A percentile compares a stretch with the other conserved stretches of the same genome.
phyloP scores from a whole-genome alignment of 2,329 filamentous ascomycete species.

The Talaromyces sp. region DNA sequence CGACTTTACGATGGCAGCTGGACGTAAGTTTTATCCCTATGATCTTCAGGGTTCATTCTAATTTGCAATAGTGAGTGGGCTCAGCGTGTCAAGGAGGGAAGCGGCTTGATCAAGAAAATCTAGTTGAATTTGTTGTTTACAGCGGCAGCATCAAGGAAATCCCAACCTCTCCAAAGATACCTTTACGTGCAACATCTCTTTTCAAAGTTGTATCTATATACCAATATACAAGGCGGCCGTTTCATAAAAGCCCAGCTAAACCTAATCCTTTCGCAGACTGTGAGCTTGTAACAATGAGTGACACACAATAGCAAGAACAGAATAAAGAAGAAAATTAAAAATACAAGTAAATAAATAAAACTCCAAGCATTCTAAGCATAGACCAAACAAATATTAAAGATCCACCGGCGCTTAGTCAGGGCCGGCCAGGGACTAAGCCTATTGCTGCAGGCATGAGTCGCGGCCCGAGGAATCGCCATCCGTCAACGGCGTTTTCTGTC shows the following conservation, averaged over 20 bases:
- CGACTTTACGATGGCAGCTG: constrained; percentile 93
- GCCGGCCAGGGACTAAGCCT: not conserved
- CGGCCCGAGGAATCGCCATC: not conserved
- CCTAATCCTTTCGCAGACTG: not conserved
- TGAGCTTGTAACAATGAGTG: not conserved
- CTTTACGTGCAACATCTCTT: not conserved
- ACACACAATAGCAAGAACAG: not conserved
- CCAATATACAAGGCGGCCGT: no score
- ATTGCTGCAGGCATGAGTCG: not conserved
- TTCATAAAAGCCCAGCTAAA: not conserved
- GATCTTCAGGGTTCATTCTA: not conserved
- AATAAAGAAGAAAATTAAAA: not conserved
- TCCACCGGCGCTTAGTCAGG: not conserved
- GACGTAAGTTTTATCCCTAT: constrained; percentile 62
- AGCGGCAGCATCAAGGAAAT: no score
- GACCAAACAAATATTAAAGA: not conserved
- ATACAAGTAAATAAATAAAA: not conserved
- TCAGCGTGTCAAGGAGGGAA: constrained; percentile 40
- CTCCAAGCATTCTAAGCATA: not conserved
- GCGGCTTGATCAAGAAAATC: constrained; percentile 39
- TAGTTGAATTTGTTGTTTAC: not conserved
- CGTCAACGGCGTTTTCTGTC: not conserved
- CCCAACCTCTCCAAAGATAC: not conserved
- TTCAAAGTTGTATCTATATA: not conserved
- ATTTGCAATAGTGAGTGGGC: constrained; percentile 42